These are phyloP conservation scores for Glycyrrhiza uralensis DNA, from an alignment of 306 rosid species.

Conservation along the genomic window DNA sequence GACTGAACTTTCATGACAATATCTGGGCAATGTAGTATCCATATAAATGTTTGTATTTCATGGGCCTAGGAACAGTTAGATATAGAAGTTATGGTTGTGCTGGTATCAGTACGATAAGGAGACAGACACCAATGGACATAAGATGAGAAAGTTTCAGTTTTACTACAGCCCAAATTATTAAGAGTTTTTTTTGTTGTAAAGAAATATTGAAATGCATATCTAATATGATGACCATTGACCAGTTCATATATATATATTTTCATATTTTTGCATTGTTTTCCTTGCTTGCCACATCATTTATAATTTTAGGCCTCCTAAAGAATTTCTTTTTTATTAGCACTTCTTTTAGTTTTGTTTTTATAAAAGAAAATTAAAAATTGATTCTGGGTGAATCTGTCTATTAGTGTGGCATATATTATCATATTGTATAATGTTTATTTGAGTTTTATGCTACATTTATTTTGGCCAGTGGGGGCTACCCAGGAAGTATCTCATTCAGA, in stretches of 20 bases:
- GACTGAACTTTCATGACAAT: background rate
- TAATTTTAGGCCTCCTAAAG: background rate
- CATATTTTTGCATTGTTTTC: background rate
- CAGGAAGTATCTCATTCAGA: conserved; percentile 11
- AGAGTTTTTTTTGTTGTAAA: background rate
- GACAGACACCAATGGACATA: background rate
- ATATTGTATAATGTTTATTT: background rate
- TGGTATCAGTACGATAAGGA: background rate
- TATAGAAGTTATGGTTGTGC: conserved; percentile 6
- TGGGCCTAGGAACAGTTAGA: background rate
- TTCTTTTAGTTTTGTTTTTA: background rate
- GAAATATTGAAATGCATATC: background rate
- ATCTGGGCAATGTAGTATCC: background rate
- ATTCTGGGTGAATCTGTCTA: background rate
- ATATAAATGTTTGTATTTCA: background rate
- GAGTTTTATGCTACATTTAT: background rate
- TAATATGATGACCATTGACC: background rate
- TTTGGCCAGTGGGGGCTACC: background rate
- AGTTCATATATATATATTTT: background rate
- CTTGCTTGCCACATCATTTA: background rate
- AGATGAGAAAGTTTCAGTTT: background rate
- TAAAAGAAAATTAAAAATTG: background rate
- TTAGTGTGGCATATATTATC: conserved; percentile 2
- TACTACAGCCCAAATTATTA: background rate
- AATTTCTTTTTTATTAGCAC: background rate